Evolutionary conservation across 202 grass and related monocot species (phyloP), one percentile per base, ranked within the genome.

Genomic region (Cymbopogon flexuosus): DNA sequence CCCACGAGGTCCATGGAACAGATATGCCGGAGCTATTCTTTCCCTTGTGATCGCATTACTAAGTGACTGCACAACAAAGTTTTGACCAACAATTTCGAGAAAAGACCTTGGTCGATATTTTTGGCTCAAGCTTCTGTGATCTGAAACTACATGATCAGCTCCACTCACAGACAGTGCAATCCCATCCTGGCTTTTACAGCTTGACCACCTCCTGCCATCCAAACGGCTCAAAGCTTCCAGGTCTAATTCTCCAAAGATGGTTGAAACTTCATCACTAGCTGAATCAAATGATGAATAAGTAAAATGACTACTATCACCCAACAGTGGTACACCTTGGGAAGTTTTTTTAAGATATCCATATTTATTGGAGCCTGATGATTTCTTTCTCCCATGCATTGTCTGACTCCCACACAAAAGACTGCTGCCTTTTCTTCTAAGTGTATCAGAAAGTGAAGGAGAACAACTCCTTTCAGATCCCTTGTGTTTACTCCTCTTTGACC

Each of bases 191-290:
- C 92, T 98, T 93, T 89, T 98, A 85, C 95, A 98, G 67, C 90
- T 98, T 82, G 95, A 98, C 96, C 96, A 98, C 65, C 96, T 95
- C 82, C 88, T 93, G 67, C 96, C 96, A 89, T 98, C 96, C 80
- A 98, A 85, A 62, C 96, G 88, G 85, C 96, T 98, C 51, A 95
- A 75, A 60, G 96, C 92, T 88, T 98, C 96, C 71, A 95, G 90
- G 88, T 98, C 92, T 88, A 98, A 79, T 59, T 95, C 96, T 61
- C 84, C 96, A 87, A 90, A 88, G 69, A 90, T 93, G 62, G 90
- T 93, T 64, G 92, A 98, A 81, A 98, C 83, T 70, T 89, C 90
- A 80, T 93, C 92, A 43, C 88, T 94, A 61, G 81, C 86, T 36
- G 90, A 93, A 82, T 93, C 96, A 78, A 98, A 88, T 84, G 88